phyloP scores from a whole-genome alignment of 2,329 filamentous ascomycete species.

The Diaporthe vexans region DNA sequence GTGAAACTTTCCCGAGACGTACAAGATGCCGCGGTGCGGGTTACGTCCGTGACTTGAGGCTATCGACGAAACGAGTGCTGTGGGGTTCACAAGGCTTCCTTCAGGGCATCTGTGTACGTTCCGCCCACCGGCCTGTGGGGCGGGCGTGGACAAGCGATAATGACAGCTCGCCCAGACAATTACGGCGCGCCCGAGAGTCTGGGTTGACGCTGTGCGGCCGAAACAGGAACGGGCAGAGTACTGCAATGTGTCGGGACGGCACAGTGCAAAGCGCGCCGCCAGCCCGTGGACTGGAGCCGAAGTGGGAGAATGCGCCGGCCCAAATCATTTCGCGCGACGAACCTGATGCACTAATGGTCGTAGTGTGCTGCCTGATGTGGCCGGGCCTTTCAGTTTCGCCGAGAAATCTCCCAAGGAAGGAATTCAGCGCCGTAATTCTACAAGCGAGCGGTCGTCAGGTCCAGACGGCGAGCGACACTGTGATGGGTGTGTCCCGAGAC shows the following conservation, averaged over 20 bases:
- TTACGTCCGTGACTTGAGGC: constrained; percentile 19
- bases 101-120: constrained; percentile 1
- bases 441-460: not conserved
- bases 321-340: not conserved
- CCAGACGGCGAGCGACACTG: not conserved
- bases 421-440: not conserved
- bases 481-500: not conserved
- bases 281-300: constrained; percentile 4
- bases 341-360: not conserved
- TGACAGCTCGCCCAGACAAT: constrained; percentile 28
- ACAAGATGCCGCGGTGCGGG: constrained; percentile 17
- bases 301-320: not conserved
- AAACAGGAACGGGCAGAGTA: constrained; percentile 30
- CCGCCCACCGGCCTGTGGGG: constrained; percentile 14
- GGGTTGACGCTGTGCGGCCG: constrained; percentile 18
- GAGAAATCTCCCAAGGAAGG: constrained; percentile 1
- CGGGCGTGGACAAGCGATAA: constrained; percentile 15
- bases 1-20: constrained; percentile 31
- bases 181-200: constrained; percentile 30
- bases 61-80: constrained; percentile 23
- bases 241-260: constrained; percentile 17
- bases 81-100: not conserved
- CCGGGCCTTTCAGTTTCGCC: constrained; percentile 15
- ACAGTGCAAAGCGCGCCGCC: constrained; percentile 11
- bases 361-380: constrained; percentile 6